phyloP scores from a whole-genome alignment of 768 basidiomycete genomes.

The Phylloporus arenicola region DNA sequence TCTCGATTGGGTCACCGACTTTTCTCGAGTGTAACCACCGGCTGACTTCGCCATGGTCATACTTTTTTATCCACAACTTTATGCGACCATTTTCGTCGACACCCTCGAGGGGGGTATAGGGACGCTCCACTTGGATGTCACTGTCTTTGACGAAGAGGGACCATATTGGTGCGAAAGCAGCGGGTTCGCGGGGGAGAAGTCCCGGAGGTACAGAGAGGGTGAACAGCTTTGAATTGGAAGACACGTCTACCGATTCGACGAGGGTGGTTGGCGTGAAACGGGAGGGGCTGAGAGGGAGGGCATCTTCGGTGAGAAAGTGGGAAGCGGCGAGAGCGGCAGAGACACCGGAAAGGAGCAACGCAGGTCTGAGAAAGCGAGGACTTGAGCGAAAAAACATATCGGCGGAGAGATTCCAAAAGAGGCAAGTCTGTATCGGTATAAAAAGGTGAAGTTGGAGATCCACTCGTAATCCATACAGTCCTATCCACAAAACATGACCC shows the following conservation, averaged over 20 bases:
- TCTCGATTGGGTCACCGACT: conserved; percentile 62
- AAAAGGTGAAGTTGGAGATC: background rate
- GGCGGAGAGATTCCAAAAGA: conserved; percentile 12
- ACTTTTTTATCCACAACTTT: conserved; percentile 77
- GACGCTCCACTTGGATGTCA: conserved; percentile 83
- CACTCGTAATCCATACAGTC: conserved; percentile 4
- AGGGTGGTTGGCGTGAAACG: conserved; percentile 57
- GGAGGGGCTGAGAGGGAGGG: conserved; percentile 40
- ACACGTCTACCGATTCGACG: conserved; percentile 45
- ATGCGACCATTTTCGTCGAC: conserved; percentile 62
- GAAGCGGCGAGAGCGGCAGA: conserved; percentile 43
- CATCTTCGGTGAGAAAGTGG: conserved; percentile 45
- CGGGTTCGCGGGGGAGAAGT: conserved; percentile 26
- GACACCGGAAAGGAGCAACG: conserved; percentile 34
- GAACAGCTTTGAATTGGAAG: conserved; percentile 59
- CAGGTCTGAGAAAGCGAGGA: conserved; percentile 5
- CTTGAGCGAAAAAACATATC: conserved; percentile 11
- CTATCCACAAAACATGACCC: conserved; percentile 8
- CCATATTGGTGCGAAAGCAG: conserved; percentile 49
- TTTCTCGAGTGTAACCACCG: conserved; percentile 74
- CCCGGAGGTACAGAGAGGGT: conserved; percentile 51
- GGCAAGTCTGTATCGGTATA: conserved; percentile 13
- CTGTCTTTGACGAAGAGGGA: conserved; percentile 81
- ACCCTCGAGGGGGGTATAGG: conserved; percentile 77
- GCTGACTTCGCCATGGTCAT: conserved; percentile 73